Percentiles rank a stretch among this genome's conserved stretches.
Conservation (phyloP, 306 rosid species). For the Glycyrrhiza uralensis region DNA sequence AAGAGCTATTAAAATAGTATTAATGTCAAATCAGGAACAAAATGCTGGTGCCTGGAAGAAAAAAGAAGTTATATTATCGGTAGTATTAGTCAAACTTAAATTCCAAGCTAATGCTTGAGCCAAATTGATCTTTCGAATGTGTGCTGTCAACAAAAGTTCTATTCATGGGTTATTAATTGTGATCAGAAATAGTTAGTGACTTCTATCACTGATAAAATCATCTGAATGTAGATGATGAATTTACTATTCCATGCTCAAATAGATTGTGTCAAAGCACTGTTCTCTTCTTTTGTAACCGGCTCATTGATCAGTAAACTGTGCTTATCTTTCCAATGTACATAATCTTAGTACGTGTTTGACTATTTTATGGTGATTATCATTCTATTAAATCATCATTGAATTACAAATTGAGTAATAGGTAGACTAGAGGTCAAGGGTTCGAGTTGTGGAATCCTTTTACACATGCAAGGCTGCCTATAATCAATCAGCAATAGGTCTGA, state of each 20-base stretch:
- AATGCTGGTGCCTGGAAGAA: background rate
- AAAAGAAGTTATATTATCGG: background rate
- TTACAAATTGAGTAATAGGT: background rate
- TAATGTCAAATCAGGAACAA: background rate
- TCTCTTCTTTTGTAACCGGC: background rate
- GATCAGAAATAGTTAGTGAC: background rate
- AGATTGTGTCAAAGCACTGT: background rate
- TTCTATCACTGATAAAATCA: background rate
- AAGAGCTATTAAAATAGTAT: background rate
- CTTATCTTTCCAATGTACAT: background rate
- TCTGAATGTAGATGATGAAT: background rate
- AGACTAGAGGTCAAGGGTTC: too few species aligned
- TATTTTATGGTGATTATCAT: background rate
- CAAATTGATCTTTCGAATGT: background rate
- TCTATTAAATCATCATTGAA: background rate
- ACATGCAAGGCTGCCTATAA: too few species aligned
- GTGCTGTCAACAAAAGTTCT: background rate
- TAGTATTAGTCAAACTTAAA: background rate
- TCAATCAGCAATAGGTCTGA: too few species aligned
- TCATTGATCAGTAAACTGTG: background rate
- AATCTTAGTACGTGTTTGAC: background rate
- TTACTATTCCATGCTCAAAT: background rate
- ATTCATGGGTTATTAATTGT: background rate
- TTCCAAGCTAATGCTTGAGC: background rate
- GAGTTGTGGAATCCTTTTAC: too few species aligned